Evolutionary conservation across 345 rosid genomes (phyloP).

Genomic region (Aethionema arabicum): DNA sequence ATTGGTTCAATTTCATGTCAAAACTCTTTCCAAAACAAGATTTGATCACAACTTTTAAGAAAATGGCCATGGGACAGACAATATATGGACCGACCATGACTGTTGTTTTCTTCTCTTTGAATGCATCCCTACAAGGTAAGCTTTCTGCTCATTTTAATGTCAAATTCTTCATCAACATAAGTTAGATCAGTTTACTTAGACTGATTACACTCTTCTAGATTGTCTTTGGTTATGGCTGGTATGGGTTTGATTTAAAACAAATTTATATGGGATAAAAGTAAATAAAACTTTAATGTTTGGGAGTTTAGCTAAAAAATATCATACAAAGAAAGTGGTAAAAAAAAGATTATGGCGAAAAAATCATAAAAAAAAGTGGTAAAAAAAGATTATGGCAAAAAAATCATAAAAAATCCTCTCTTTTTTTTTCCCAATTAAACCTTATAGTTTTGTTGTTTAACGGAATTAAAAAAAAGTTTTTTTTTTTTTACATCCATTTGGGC

Average conservation of each 20-base stretch:
- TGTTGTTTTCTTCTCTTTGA: slow-evolving; percentile 64
- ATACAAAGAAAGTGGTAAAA: no score
- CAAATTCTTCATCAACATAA: background rate
- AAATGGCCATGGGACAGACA: slow-evolving; percentile 73
- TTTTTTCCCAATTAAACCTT: no score
- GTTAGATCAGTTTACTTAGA: slow-evolving; percentile 1
- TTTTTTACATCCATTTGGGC: no score
- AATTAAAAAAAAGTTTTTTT: no score
- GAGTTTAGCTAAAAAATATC: no score
- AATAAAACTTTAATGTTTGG: no score
- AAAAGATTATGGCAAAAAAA: no score
- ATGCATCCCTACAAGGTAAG: slow-evolving; percentile 69
- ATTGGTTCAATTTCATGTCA: slow-evolving; percentile 80
- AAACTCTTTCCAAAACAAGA: slow-evolving; percentile 64
- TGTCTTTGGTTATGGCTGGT: background rate
- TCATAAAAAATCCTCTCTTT: no score
- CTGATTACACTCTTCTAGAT: background rate
- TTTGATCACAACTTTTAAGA: slow-evolving; percentile 67
- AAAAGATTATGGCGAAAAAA: no score
- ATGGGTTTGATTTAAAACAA: background rate
- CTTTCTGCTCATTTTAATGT: background rate
- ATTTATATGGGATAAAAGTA: no score
- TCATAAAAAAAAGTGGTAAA: no score
- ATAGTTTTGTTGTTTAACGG: no score
- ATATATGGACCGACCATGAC: slow-evolving; percentile 81